Evolutionary conservation across 148 eudicot genomes (phyloP), one percentile per base, ranked within the genome.

Genomic region (Rhododendron ovatum): DNA sequence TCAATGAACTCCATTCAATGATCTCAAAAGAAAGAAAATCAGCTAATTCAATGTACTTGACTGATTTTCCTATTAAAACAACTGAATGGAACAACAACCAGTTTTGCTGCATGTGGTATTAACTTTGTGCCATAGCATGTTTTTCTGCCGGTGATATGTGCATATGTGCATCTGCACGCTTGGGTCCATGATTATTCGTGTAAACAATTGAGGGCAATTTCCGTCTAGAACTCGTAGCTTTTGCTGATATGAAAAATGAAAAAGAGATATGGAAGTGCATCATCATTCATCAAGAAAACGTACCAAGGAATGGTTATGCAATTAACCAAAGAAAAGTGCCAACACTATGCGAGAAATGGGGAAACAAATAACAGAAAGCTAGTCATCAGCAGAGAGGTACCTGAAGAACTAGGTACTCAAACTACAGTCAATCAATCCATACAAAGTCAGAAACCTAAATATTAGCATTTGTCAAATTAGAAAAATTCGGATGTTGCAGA

Each of bases 391-490:
- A 78, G 81, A 43, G 81, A 24, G 81, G 81, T 22, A 47, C 57
- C 57, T 78, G 13, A 45, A 43, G 55, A 45, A 78, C 81, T 24
- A 78, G 81, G 65, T 50, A 30, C 82, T 28, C 57, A 67, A 63
- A 83, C n/a, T 26, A 83, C 77, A 79, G 50, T 33, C 3, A 35
- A 53, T 18, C 80, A 51, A 75, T 47, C 57, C 45, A 24, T 8
- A 37, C 82, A 37, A 77, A 84, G 45, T 85, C 53, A 76, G 74
- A 76, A 77, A 77, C 0, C 86, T 85, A 57, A n/a, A 17, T 17
- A 69, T 15, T n/a, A n/a, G 11, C 24, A 6, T 39, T 75, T 11
- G 65, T 76, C 86, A 84, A 53, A 84, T 71, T 47, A 77, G 53
- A 74, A 47, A 10, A 50, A 7, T 45, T 30, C 2, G 18, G 33